Evolutionary conservation across 768 basidiomycete genomes (phyloP).

Genomic region (Hirschioporus abietinus): DNA sequence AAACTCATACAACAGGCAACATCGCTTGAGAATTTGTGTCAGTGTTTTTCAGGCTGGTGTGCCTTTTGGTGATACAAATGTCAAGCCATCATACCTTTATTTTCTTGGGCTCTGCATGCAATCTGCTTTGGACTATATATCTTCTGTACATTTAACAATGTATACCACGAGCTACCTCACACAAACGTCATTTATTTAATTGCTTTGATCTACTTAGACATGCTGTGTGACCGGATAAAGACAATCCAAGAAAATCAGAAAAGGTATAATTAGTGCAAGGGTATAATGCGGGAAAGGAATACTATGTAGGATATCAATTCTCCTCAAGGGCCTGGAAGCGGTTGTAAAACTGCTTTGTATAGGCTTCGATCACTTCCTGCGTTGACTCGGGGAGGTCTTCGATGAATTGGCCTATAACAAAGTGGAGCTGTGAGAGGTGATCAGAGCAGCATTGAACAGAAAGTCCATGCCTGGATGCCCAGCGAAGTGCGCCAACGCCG

Average conservation of each 20-base stretch:
- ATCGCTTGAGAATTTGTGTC: slow-evolving; percentile 90
- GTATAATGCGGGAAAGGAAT: not conserved
- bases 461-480: slow-evolving; percentile 77
- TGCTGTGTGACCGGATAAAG: no score
- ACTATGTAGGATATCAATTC: not conserved
- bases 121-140: not conserved
- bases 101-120: not conserved
- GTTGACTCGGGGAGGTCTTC: slow-evolving; percentile 91
- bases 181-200: not conserved
- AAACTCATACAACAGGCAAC: slow-evolving; percentile 92
- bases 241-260: no score
- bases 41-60: slow-evolving; percentile 93
- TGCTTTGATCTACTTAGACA: no score
- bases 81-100: not conserved
- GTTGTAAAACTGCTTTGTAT: slow-evolving; percentile 81
- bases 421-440: slow-evolving; percentile 5
- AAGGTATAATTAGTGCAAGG: not conserved
- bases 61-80: slow-evolving; percentile 15
- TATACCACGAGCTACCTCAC: not conserved
- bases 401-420: slow-evolving; percentile 60
- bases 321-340: slow-evolving; percentile 69
- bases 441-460: not conserved
- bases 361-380: slow-evolving; percentile 83
- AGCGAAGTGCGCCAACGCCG: slow-evolving; percentile 76
- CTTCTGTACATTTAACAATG: not conserved